Evolutionary conservation across 2,329 filamentous ascomycete species (phyloP), one percentile per base, ranked within the genome.

Genomic region (Ciborinia camelliae): DNA sequence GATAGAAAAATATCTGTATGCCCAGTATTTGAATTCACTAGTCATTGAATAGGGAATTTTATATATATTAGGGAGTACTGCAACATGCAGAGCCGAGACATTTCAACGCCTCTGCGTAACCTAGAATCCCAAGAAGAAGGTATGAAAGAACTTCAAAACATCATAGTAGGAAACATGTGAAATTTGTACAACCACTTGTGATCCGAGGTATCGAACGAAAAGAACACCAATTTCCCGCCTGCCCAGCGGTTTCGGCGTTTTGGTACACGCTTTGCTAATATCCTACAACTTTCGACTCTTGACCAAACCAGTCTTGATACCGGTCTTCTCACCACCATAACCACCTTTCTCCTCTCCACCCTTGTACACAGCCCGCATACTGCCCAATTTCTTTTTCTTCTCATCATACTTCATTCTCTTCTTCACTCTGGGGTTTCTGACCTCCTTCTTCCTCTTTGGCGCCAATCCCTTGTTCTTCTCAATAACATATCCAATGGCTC

Each of bases 401-500:
- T 92, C 90, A 75, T 96, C 92, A 77, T 87, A 99, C 86, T 92
- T 92, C 86, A 92, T 92, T 79, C 92, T 87, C 89, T 97, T 98
- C 89, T 98, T 99, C 70, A 98, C 94, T 76, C 95, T 84, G 43
- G 95, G 93, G 80, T 99, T 99, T 68, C 94, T 84, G 65, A 92
- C 90, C 72, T 96, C 93, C 86, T 99, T 98, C 84, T 90, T 96
- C 69, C 94, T 84, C 78, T 90, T 89, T 54, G 93, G 92, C 66
- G 91, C 88, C 68, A 99, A 80, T 39, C 95, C 95, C 84, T 97
- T 97, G 80, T 99, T 99, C 86, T 98, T 97, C 80, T 93, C 86
- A 74, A 99, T 99, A 71, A 88, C 86, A 79, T 97, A 98, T 23
- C 87, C 91, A 76, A 99, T 96, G 77, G 92, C 91, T 66, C 96